Percentiles rank a stretch among this genome's conserved stretches.
Evolutionary conservation across 2,329 filamentous ascomycete species (phyloP).

Genomic region (Zymoseptoria tritici): DNA sequence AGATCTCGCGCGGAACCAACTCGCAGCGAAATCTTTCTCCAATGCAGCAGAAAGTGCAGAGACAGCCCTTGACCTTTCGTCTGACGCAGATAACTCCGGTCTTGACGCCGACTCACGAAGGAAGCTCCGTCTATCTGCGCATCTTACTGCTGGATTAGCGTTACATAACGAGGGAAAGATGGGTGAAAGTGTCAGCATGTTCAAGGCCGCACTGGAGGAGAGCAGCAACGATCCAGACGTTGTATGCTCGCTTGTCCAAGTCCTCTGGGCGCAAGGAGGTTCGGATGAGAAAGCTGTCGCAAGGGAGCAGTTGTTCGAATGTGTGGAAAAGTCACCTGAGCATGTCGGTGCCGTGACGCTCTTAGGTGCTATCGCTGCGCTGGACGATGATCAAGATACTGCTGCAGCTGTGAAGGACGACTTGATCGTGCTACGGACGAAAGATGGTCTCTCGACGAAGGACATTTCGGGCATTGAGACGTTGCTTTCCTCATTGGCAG

Average conservation of each 20-base stretch:
- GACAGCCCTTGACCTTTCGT: conserved; percentile 68
- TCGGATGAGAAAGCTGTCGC: conserved; percentile 68
- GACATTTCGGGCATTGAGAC: conserved; percentile 66
- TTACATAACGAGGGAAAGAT: conserved; percentile 63
- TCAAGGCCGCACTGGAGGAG: conserved; percentile 71
- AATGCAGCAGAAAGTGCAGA: conserved; percentile 73
- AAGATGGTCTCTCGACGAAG: conserved; percentile 49
- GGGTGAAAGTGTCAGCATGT: conserved; percentile 66
- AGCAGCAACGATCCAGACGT: conserved; percentile 71
- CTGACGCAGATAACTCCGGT: conserved; percentile 58
- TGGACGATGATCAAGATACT: conserved; percentile 72
- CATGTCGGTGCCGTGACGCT: conserved; percentile 76
- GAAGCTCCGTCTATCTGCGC: conserved; percentile 71
- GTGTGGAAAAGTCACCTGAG: conserved; percentile 64
- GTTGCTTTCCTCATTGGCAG: conserved; percentile 67
- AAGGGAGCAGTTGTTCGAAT: conserved; percentile 69
- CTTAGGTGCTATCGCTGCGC: conserved; percentile 72
- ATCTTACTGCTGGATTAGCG: conserved; percentile 77
- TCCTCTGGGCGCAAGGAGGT: conserved; percentile 83
- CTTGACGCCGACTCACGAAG: conserved; percentile 57
- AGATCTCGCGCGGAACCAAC: conserved; percentile 76
- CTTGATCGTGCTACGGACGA: conserved; percentile 63
- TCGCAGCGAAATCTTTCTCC: conserved; percentile 59
- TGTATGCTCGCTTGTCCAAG: conserved; percentile 78
- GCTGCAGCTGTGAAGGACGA: conserved; percentile 74